Evolutionary conservation across 208 protist genomes (phyloP).

Genomic region (Crithidia fasciculata): DNA sequence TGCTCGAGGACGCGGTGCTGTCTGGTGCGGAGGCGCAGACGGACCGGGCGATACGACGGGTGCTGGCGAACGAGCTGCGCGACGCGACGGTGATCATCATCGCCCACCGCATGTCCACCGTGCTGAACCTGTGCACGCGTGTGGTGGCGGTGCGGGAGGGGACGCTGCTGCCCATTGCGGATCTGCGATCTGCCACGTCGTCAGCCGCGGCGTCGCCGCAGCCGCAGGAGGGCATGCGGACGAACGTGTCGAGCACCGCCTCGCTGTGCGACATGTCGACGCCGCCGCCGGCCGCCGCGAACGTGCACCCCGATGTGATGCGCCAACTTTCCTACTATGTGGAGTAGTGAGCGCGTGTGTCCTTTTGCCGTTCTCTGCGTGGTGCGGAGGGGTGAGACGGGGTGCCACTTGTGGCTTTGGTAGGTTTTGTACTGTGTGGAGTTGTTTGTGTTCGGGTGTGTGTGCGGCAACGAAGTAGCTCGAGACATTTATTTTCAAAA

Average conservation of each 20-base stretch:
- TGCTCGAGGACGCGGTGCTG: constrained; percentile 95
- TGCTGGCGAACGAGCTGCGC: constrained; percentile 83
- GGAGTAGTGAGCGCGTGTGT: constrained; percentile 6
- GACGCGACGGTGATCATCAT: constrained; percentile 95
- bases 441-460: neutral
- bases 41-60: constrained; percentile 82
- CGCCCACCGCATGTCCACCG: constrained; percentile 94
- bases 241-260: neutral
- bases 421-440: neutral
- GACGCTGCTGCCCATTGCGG: constrained; percentile 34
- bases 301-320: constrained; percentile 18
- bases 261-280: neutral
- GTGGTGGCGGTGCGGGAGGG: constrained; percentile 78
- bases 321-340: constrained; percentile 31
- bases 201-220: constrained; percentile 1
- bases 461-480: neutral
- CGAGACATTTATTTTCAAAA: too few species aligned
- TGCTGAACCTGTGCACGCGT: constrained; percentile 85
- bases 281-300: neutral
- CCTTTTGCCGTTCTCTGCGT: constrained; percentile 2
- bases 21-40: constrained; percentile 68
- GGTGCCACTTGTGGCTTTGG: neutral
- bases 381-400: too few species aligned
- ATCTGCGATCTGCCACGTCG: constrained; percentile 14
- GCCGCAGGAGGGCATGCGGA: neutral